Base-by-base conservation (phyloP, 805 yeast genomes). In the Peterozyma xylosa region DNA sequence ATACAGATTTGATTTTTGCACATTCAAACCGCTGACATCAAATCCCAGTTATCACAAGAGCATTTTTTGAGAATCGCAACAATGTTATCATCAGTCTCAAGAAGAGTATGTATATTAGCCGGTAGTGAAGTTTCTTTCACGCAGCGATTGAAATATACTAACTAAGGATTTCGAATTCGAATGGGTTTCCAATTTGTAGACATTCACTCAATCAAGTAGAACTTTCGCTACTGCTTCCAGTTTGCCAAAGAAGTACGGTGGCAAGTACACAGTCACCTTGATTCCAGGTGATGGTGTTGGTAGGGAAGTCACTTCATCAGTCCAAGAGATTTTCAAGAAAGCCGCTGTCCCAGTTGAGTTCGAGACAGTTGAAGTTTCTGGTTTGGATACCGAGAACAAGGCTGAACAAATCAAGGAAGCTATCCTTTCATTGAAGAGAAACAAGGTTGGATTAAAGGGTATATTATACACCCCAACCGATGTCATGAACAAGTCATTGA, bases 251-350 rank as follows among this genome's bases (percentile, higher is more conserved):
- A 85, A 86, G 69, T 89, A 87, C 70, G 98, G 98, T 55, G 96
- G 96, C 50, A 82, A 82, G 63, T 90, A 79, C 75, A 86, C 91
- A 42, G 96, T 93, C 46, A 91, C 99, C 41, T 75, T 91, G 64
- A 83, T 91, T 56, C 98, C 98, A 47, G 96, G 99, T 69, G 99
- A 91, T 63, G 98, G 98, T 78, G 85, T 90, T 54, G 99, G 99
- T 67, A 83, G 82, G 61, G 96, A 90, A 72, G 86, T 90, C 63
- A 84, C 98, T 47, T 91, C 86, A 65, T 85, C 97, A 21, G 99
- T 91, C 48, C 82, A 85, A 66, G 78, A 87, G 54, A 86, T 91
- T 63, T 91, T 91, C 75, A 76, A 81, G 62, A 78, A 87, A 50
- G 89, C 86, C 68, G 80, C 78, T 53, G 84, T 93, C 37, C 99